phyloP scores from a whole-genome alignment of 768 basidiomycete genomes.

The Austroboletus festivus region DNA sequence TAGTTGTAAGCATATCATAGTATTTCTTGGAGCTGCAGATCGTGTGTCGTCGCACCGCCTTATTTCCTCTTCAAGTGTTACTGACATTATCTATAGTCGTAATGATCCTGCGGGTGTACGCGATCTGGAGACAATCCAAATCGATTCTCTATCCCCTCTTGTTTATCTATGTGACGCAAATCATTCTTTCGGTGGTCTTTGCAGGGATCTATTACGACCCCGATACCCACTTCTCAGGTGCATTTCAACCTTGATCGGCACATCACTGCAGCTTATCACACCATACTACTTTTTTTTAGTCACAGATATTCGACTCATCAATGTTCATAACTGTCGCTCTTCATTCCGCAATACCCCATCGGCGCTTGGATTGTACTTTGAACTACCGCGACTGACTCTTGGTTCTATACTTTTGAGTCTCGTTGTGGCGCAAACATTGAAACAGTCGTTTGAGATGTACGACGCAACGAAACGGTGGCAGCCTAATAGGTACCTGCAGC shows the following conservation, averaged over 20 bases:
- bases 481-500: too few species aligned
- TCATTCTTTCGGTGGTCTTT: background rate
- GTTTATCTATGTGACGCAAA: background rate
- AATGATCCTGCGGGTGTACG: slow-evolving; percentile 10
- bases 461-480: too few species aligned
- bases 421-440: too few species aligned
- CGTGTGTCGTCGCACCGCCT: background rate
- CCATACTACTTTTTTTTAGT: too few species aligned
- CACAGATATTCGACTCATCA: too few species aligned
- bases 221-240: background rate
- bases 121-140: slow-evolving; percentile 8
- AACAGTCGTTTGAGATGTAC: too few species aligned
- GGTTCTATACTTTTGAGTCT: too few species aligned
- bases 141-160: background rate
- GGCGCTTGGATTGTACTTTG: too few species aligned
- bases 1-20: slow-evolving; percentile 2
- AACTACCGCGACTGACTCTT: too few species aligned
- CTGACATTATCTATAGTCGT: slow-evolving; percentile 1
- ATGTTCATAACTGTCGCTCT: too few species aligned
- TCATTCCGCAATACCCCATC: too few species aligned
- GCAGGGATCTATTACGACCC: background rate
- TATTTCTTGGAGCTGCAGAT: background rate
- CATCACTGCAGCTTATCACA: too few species aligned
- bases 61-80: background rate
- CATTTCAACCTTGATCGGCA: background rate